Evolutionary conservation across 805 yeast genomes (phyloP).

Genomic region (Saccharomycopsis fodiens): DNA sequence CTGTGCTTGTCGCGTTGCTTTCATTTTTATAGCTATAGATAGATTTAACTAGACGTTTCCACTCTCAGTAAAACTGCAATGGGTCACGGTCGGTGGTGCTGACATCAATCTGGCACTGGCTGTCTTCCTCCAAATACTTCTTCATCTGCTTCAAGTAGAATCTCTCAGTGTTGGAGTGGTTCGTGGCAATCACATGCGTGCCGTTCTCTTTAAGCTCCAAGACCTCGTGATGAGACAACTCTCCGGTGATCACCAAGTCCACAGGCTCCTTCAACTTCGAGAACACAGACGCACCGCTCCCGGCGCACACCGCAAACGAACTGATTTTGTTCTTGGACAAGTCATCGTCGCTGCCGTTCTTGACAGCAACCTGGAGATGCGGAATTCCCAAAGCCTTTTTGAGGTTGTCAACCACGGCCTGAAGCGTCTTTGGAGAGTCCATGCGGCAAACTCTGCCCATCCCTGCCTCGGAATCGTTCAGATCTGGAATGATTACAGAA

Average conservation of each 20-base stretch:
- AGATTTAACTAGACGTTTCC: background rate
- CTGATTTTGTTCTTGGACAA: conserved; percentile 30
- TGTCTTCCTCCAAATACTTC: conserved; percentile 35
- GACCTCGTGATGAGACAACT: conserved; percentile 89
- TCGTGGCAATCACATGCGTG: conserved; percentile 64
- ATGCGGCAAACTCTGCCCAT: conserved; percentile 70
- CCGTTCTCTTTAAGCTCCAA: conserved; percentile 66
- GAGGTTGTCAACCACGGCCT: conserved; percentile 39
- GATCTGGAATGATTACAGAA: conserved; percentile 12
- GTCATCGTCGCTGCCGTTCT: conserved; percentile 19
- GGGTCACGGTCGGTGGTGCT: conserved; percentile 65
- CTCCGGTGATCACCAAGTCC: conserved; percentile 86
- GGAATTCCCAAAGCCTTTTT: conserved; percentile 46
- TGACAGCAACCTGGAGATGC: conserved; percentile 56
- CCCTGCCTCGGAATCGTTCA: conserved; percentile 48
- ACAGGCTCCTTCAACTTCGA: conserved; percentile 48
- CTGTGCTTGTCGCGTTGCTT: background rate
- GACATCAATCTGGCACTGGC: conserved; percentile 32
- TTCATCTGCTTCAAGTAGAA: conserved; percentile 59
- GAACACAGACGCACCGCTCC: conserved; percentile 82
- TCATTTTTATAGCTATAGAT: background rate
- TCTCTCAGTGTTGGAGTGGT: conserved; percentile 90
- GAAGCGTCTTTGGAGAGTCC: conserved; percentile 34
- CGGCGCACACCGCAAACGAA: conserved; percentile 85
- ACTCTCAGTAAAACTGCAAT: conserved; percentile 24